Evolutionary conservation across 257 asterid species (phyloP), one percentile per base, ranked within the genome.

Genomic region (Lantana camara): DNA sequence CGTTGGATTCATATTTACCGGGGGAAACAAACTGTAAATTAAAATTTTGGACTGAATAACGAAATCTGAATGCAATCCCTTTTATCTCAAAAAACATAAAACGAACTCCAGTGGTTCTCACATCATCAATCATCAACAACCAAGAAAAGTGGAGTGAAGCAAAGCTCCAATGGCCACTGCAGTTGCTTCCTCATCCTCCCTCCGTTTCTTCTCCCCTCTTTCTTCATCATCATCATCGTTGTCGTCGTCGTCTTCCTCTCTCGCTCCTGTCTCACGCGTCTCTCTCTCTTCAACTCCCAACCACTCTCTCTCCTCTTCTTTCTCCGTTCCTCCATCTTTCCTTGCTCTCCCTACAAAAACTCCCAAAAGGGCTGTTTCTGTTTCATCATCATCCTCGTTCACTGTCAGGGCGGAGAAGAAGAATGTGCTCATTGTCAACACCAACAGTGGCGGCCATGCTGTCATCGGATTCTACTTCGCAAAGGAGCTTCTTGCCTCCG

Each of bases 361-460:
- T 51, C 75, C 82, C 10, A 76, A 64, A 48, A 60, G 80, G 47
- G 66, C 72, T 5, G 64, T 48, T 35, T 60, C 80, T 23, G 51
- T 79, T 15, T 4, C 21, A 14, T 40, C 57, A 4, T 40, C 41
- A 20, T 42, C 72, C 9, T 29, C 83, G 15, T 77, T 84, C 80
- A 72, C 73, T 0, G 82, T 92, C 63, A 80, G 63, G 63, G 95
- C 86, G 49, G 91, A 85, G 85, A 93, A 90, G 83, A 89, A 83
- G 79, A 87, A 75, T 42, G 96, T 90, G 68, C 89, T 90, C 60
- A 84, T 89, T 29, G 90, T 90, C 49, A 93, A 93, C 66, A 85
- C 98, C 9, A 80, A 87, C 75, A 87, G 96, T 11, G 98, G 98
- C 4, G 98, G 89, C 40, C 98, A 93, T 68, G 96, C 98, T 1